Conservation (phyloP, 1,139 yeast species). For the Pichia sp. region DNA sequence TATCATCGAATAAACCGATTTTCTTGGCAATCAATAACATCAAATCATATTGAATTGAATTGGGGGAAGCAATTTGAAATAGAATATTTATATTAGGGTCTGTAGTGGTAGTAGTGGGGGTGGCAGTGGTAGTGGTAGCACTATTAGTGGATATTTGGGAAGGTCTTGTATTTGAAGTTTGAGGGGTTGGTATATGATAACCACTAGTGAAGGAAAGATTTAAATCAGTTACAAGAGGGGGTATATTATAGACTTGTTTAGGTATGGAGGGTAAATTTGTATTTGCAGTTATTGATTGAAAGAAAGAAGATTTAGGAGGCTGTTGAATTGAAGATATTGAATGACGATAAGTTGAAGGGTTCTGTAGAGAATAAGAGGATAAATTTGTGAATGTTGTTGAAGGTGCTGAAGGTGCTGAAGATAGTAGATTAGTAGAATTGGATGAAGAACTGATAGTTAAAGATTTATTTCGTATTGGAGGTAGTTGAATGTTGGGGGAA, state of each 20-base stretch:
- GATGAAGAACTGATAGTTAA: background rate
- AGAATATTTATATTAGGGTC: background rate
- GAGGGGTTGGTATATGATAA: background rate
- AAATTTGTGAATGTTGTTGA: too few relatives aligned
- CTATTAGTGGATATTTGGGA: background rate
- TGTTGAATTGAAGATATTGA: background rate
- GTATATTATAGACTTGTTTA: background rate
- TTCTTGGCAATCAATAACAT: conserved; percentile 4
- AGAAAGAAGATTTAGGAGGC: background rate
- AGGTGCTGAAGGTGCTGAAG: too few relatives aligned
- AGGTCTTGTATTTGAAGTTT: background rate
- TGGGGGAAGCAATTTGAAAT: background rate
- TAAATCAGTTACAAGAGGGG: background rate
- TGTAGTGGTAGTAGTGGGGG: background rate
- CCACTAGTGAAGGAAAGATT: too few relatives aligned
- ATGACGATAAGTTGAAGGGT: background rate
- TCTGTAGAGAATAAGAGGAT: conserved; percentile 15
- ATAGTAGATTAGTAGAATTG: conserved; percentile 3
- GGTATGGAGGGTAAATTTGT: conserved; percentile 7
- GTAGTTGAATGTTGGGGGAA: conserved; percentile 6
- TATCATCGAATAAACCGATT: conserved; percentile 7
- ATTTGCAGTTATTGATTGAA: too few relatives aligned
- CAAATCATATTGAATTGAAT: conserved; percentile 7
- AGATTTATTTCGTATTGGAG: conserved; percentile 7
- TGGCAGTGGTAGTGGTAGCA: background rate